These are phyloP conservation scores for Cercospora janseana DNA, from an alignment of 2,329 filamentous ascomycete genomes.

Conservation along the genomic window DNA sequence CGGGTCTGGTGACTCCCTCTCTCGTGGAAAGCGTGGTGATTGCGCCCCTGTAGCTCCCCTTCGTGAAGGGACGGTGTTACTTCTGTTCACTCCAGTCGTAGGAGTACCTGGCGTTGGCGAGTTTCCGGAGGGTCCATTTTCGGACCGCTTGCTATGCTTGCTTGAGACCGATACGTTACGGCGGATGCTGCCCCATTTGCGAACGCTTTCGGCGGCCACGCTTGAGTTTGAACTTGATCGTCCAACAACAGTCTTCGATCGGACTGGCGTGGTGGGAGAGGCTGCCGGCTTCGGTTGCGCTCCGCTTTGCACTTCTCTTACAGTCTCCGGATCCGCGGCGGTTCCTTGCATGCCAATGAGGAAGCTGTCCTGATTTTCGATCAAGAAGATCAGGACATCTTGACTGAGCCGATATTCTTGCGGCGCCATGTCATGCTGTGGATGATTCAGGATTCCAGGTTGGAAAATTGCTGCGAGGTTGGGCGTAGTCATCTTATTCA, in stretches of 20 bases:
- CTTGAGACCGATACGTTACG: conserved; percentile 92
- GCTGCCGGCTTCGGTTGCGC: conserved; percentile 53
- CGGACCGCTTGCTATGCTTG: conserved; percentile 74
- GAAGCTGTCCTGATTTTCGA: conserved; percentile 98
- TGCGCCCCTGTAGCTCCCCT: conserved; percentile 63
- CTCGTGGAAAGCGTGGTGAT: conserved; percentile 60
- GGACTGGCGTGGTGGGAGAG: conserved; percentile 42
- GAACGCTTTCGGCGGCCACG: conserved; percentile 80
- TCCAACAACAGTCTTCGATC: conserved; percentile 58
- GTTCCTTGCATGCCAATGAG: conserved; percentile 97
- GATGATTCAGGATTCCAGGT: conserved; percentile 91
- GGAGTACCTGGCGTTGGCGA: conserved; percentile 49
- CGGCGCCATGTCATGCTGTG: conserved; percentile 90
- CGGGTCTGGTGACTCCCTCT: conserved; percentile 53
- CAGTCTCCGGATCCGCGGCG: conserved; percentile 82
- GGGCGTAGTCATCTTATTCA: conserved; percentile 94
- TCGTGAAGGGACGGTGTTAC: conserved; percentile 92
- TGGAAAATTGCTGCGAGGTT: conserved; percentile 98
- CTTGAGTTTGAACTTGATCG: conserved; percentile 86
- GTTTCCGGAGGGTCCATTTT: conserved; percentile 66
- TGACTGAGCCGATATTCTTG: conserved; percentile 93
- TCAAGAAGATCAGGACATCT: conserved; percentile 94
- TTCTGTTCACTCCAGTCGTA: conserved; percentile 62
- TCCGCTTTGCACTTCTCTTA: conserved; percentile 68
- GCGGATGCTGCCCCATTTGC: conserved; percentile 74